phyloP scores from a whole-genome alignment of 1,139 yeast species.

The Saccharomyces hybrid region DNA sequence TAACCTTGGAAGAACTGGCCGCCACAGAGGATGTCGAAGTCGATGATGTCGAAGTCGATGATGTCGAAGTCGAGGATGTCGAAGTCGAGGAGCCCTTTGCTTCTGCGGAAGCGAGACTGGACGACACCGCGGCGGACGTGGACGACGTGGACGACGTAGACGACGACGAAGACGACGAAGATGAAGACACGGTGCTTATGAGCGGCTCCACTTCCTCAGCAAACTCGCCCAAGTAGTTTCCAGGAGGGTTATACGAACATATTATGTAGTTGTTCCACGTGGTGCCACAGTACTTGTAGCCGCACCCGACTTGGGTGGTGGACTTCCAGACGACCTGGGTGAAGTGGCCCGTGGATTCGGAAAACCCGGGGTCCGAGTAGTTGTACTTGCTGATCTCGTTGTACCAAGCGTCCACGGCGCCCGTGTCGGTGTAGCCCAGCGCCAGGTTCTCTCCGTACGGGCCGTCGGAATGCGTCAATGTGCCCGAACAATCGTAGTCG shows the following conservation, averaged over 20 bases:
- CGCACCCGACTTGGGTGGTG: slow-evolving; percentile 69
- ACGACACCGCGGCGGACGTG: background rate
- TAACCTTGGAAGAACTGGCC: background rate
- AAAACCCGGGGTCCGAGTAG: slow-evolving; percentile 39
- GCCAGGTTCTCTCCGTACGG: slow-evolving; percentile 85
- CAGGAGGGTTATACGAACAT: slow-evolving; percentile 55
- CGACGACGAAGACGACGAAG: background rate
- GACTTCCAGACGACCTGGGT: slow-evolving; percentile 81
- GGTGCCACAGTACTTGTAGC: slow-evolving; percentile 41
- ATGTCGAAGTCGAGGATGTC: background rate
- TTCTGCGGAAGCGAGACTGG: background rate
- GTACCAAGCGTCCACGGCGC: slow-evolving; percentile 81
- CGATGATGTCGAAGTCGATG: background rate
- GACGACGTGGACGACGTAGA: background rate
- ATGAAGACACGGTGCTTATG: background rate
- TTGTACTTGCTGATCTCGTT: slow-evolving; percentile 55
- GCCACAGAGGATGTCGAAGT: background rate
- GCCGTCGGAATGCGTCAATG: slow-evolving; percentile 69
- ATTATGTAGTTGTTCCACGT: slow-evolving; percentile 49
- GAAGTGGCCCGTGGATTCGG: slow-evolving; percentile 57
- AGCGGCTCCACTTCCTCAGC: slow-evolving; percentile 28
- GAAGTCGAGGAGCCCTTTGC: background rate
- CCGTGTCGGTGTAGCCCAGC: slow-evolving; percentile 51
- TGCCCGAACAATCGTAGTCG: slow-evolving; percentile 60
- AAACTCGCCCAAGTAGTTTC: slow-evolving; percentile 45